A percentile compares a stretch with the other conserved stretches of the same genome.
Evolutionary conservation across 345 rosid species (phyloP).

Genomic region (Euphorbia tirucalli): DNA sequence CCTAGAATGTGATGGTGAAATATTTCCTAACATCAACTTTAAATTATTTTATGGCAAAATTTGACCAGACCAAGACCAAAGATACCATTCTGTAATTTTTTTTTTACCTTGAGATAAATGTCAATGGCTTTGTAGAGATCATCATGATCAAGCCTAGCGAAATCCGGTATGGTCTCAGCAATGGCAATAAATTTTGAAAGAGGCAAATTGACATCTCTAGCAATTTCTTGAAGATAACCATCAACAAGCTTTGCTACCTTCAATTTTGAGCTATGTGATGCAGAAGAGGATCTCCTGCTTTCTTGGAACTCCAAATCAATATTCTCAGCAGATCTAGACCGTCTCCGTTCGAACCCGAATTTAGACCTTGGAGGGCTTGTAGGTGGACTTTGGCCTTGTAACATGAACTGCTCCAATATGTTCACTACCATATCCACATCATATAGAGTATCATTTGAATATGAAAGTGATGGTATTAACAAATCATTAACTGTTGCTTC

Average conservation of each 20-base stretch:
- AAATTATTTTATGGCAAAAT: slow-evolving; percentile 11
- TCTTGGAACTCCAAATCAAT: slow-evolving; percentile 79
- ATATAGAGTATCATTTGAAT: slow-evolving; percentile 43
- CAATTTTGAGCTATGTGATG: slow-evolving; percentile 86
- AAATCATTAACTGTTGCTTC: slow-evolving; percentile 80
- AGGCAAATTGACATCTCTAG: slow-evolving; percentile 65
- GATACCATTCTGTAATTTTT: neutral
- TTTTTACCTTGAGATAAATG: slow-evolving; percentile 91
- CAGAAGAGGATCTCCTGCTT: slow-evolving; percentile 92
- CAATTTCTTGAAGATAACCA: slow-evolving; percentile 79
- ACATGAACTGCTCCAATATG: slow-evolving; percentile 84
- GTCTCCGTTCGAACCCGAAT: slow-evolving; percentile 67
- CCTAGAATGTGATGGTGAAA: slow-evolving; percentile 29
- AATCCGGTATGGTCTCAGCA: slow-evolving; percentile 80
- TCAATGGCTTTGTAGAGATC: slow-evolving; percentile 94
- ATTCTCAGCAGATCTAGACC: slow-evolving; percentile 92
- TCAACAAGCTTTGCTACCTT: slow-evolving; percentile 96
- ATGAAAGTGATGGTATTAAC: slow-evolving; percentile 63
- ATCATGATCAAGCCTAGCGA: slow-evolving; percentile 82
- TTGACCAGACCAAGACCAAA: no score
- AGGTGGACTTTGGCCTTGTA: slow-evolving; percentile 91
- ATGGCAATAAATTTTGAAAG: slow-evolving; percentile 72
- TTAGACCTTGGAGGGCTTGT: slow-evolving; percentile 80
- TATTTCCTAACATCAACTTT: slow-evolving; percentile 8
- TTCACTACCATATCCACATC: slow-evolving; percentile 75